phyloP scores from a whole-genome alignment of 139 green algal species.

The Asterochloris erici region DNA sequence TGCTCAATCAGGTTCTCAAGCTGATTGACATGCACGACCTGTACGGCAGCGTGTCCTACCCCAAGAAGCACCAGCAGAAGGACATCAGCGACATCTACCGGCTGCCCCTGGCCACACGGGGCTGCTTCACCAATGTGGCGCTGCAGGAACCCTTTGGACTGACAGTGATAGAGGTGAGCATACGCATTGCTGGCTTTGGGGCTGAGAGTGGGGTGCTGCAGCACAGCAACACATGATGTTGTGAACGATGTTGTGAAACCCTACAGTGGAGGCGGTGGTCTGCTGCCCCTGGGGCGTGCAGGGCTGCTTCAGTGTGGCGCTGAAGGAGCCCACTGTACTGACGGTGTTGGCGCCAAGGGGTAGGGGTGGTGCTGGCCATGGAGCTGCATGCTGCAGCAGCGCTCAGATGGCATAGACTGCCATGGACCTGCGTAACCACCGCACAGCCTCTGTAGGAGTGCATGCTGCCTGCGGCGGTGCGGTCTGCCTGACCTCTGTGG shows the following conservation, averaged over 20 bases:
- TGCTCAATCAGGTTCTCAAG: conserved; percentile 84
- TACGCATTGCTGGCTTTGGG: neutral
- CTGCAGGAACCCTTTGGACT: conserved; percentile 96
- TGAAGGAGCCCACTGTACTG: too few relatives aligned
- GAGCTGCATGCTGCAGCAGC: too few relatives aligned
- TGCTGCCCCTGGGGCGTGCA: too few relatives aligned
- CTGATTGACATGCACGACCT: conserved; percentile 92
- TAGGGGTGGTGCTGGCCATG: too few relatives aligned
- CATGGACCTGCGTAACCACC: too few relatives aligned
- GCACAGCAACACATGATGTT: neutral
- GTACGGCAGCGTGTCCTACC: conserved; percentile 82
- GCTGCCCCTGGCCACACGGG: conserved; percentile 68
- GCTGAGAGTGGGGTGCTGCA: neutral
- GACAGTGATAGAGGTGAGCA: conserved; percentile 81
- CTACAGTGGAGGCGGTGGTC: neutral
- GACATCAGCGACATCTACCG: conserved; percentile 96
- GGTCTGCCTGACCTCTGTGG: too few relatives aligned
- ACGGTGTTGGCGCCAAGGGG: too few relatives aligned
- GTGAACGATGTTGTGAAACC: neutral
- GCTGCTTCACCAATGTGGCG: conserved; percentile 83
- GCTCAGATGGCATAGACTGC: too few relatives aligned
- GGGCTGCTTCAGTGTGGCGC: too few relatives aligned
- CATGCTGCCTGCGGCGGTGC: too few relatives aligned
- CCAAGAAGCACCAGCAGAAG: conserved; percentile 69
- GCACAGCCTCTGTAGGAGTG: too few relatives aligned